Conservation (phyloP, 2,329 filamentous ascomycete genomes). For the Ceratocystis papillata region DNA sequence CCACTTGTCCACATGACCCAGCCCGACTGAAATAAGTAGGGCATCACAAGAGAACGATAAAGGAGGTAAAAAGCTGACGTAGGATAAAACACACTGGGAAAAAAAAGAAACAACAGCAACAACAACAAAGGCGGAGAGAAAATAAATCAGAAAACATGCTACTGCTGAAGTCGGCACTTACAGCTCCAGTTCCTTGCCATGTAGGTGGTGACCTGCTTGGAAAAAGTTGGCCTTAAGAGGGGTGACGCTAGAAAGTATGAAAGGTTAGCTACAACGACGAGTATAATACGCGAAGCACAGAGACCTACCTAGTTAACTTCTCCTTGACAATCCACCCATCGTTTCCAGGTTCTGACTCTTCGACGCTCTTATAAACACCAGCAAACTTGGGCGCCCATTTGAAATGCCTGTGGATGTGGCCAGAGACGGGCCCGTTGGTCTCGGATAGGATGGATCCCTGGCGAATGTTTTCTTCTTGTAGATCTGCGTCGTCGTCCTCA, state of each 20-base stretch:
- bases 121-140: conserved; percentile 19
- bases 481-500: conserved; percentile 53
- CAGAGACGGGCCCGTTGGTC: conserved; percentile 31
- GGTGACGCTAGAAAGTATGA: conserved; percentile 54
- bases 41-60: not conserved
- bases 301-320: conserved; percentile 64
- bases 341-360: conserved; percentile 65
- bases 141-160: conserved; percentile 14
- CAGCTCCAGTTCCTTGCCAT: conserved; percentile 66
- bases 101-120: conserved; percentile 2
- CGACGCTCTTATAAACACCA: conserved; percentile 81
- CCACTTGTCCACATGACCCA: not conserved
- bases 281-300: not conserved
- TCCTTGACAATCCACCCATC: conserved; percentile 90
- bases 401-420: conserved; percentile 74
- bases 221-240: conserved; percentile 88
- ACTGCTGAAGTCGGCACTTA: conserved; percentile 45
- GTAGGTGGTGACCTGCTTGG: conserved; percentile 53
- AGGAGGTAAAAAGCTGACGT: not conserved
- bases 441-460: conserved; percentile 29
- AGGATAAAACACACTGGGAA: not conserved
- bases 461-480: conserved; percentile 40
- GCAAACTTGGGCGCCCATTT: conserved; percentile 85
- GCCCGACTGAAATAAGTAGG: not conserved
- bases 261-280: conserved; percentile 16